Base-by-base conservation (phyloP, 352 stramenopile species). In the Phytophthora pinifolia region DNA sequence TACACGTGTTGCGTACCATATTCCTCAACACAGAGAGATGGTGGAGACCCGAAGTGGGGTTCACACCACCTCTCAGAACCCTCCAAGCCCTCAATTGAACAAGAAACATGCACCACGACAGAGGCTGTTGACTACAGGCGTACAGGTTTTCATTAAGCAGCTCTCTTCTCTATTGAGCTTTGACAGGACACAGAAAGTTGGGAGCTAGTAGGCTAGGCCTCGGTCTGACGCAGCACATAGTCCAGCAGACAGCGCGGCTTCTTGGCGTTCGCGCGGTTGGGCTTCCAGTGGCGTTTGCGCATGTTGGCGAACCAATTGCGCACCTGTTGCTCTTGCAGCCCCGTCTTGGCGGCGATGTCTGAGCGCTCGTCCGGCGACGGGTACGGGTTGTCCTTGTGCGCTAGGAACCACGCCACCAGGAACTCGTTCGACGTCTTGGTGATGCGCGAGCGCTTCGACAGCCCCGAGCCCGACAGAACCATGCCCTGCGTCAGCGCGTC, bases 301-400 rank as follows among this genome's bases (percentile, higher is more conserved):
- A 94, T 94, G 56, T 94, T 94, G 15, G 84, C 83, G 63, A 94
- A 94, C 84, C 84, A 94, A 51, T 94, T 92, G 56, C 83, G 83
- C 52, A 94, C 83, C 53, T 94, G 84, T 48, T 91, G 83, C 62
- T 92, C 84, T 6, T 72, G 76, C 25, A 94, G 56, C 0, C 79
- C 79, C 3, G 82, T 92, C 44, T 74, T 76, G 4, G 74, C 70
- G 4, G 84, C 82, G 36, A 94, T 92, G 37, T 85, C 63, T 15
- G 62, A 12, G 22, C 84, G 84, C 65, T 94, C 84, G 7, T 67
- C 49, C 1, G 70, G 52, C 1, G 82, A 87, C 37, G 84, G 84
- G 52, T 94, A 94, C 63, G 84, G 84, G 20, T 92, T 92, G 17
- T 76, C 54, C 61, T 92, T 94, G 67, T 94, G 84, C 22, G 84